Base-by-base conservation (phyloP, 192 early-diverging fungal species). In the Thamnidium elegans region DNA sequence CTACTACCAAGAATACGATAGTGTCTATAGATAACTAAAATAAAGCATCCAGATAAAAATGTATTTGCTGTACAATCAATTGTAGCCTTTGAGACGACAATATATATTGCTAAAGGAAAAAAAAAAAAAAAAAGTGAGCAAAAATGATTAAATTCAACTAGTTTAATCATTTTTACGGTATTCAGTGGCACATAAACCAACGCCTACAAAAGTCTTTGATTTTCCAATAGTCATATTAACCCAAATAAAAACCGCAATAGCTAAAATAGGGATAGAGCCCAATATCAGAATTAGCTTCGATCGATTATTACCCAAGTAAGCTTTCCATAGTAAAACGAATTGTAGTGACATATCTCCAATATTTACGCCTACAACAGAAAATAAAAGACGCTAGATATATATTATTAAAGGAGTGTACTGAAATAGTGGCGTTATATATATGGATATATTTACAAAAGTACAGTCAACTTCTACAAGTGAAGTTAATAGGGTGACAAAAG, bases 321-420 rank as follows among this genome's bases (percentile, higher is more conserved):
- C 71, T 52, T 73, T 73, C 66, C 71, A 73, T 44, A 73, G 19
- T 4, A 73, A 42, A 5, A 73, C 63, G 4, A 20, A 17, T 60
- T 68, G 66, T 11, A 73, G 42, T 7, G 61, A 44, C 6, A 73
- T 60, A 30, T 73, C 63, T 14, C 50, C 71, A 13, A 73, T 7
- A 63, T 73, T 73, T 3, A 73, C 71, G 1, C 66, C 62, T 8
- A 73, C 34, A 48, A 73, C 55, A 32, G 71, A 73, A 54, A 73
- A 68, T 42, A 52, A 32, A 4, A 73, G 43, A 2, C 62, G 59
- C 71, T 73, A 48, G 1, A 61, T 21, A 39, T 4, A 21, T 36
- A 10, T 50, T 26, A 26, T 26, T 26, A 26, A 26, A 26, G 1
- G 1, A 26, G 26, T 26, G 26, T 26, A 26, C 3, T 26, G 26